Conservation (phyloP, 495 filamentous ascomycete genomes). For the Hapsidospora chrysogenum region DNA sequence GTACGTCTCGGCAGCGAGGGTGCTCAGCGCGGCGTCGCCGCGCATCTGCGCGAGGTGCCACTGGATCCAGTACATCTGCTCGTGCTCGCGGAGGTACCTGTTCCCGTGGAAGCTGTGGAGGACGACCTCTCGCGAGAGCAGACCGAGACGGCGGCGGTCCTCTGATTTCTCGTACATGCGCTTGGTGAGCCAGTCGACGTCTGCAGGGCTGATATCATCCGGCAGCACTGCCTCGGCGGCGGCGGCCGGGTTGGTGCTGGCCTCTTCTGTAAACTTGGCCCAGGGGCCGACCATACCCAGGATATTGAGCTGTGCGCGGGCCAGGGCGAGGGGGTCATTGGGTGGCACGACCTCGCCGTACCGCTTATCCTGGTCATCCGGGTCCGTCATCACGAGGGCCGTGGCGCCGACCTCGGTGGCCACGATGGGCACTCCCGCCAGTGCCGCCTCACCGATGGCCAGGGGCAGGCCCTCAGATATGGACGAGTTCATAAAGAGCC, state of each 20-base stretch:
- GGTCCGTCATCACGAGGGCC: constrained; percentile 40
- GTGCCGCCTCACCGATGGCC: constrained; percentile 38
- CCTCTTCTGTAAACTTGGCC: constrained; percentile 34
- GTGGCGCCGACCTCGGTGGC: constrained; percentile 47
- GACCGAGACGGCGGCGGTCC: constrained; percentile 37
- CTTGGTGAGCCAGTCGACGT: constrained; percentile 34
- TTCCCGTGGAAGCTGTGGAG: constrained; percentile 42
- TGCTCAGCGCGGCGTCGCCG: neutral
- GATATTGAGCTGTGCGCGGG: constrained; percentile 40
- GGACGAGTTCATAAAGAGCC: constrained; percentile 46
- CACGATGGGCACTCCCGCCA: constrained; percentile 13
- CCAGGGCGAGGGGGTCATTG: constrained; percentile 38
- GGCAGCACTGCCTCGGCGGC: constrained; percentile 17
- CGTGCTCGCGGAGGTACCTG: constrained; percentile 45
- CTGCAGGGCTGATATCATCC: constrained; percentile 28
- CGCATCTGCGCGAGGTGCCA: neutral
- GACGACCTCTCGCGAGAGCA: constrained; percentile 41
- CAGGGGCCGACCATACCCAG: constrained; percentile 43
- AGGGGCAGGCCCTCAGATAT: constrained; percentile 42
- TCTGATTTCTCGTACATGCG: constrained; percentile 43
- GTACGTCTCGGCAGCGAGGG: neutral
- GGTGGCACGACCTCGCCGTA: constrained; percentile 45
- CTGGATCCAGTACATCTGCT: constrained; percentile 44
- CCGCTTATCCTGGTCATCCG: constrained; percentile 29
- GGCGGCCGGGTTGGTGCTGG: neutral